phyloP scores from a whole-genome alignment of 495 filamentous ascomycete genomes.

The Talaromyces liani region DNA sequence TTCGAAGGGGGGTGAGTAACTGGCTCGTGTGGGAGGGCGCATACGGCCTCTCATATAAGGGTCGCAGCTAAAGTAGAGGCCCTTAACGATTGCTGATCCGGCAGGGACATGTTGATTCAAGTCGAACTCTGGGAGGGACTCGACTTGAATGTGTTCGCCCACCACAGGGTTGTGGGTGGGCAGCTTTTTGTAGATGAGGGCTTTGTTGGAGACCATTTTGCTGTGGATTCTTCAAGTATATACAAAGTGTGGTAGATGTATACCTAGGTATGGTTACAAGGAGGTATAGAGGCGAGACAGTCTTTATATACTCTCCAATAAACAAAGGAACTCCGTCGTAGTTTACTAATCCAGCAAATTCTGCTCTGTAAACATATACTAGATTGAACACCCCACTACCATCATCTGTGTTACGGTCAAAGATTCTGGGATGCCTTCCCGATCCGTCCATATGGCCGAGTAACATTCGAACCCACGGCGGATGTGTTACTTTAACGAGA shows the following conservation, averaged over 20 bases:
- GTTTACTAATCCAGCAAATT: not conserved
- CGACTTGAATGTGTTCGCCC: slow-evolving; percentile 65
- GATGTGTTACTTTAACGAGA: not conserved
- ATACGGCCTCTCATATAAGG: slow-evolving; percentile 78
- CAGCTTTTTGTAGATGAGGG: slow-evolving; percentile 67
- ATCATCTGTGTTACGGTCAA: not conserved
- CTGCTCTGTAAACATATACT: not conserved
- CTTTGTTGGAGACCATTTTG: slow-evolving; percentile 55
- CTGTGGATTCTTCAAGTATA: not conserved
- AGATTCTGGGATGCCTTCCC: not conserved
- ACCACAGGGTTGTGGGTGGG: slow-evolving; percentile 63
- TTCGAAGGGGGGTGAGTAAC: slow-evolving; percentile 54
- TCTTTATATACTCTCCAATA: not conserved
- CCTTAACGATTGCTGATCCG: slow-evolving; percentile 63
- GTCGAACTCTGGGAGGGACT: slow-evolving; percentile 59
- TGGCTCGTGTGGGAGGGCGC: slow-evolving; percentile 43
- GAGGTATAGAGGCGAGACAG: not conserved
- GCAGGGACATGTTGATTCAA: slow-evolving; percentile 48
- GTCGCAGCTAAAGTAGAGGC: slow-evolving; percentile 76
- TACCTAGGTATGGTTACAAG: not conserved
- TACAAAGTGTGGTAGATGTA: not conserved
- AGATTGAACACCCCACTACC: not conserved
- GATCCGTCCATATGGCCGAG: slow-evolving; percentile 6
- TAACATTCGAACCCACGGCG: not conserved
- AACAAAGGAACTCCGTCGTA: not conserved